Evolutionary conservation across 176 grass and related monocot species (phyloP).

Genomic region (Chloris gayana): DNA sequence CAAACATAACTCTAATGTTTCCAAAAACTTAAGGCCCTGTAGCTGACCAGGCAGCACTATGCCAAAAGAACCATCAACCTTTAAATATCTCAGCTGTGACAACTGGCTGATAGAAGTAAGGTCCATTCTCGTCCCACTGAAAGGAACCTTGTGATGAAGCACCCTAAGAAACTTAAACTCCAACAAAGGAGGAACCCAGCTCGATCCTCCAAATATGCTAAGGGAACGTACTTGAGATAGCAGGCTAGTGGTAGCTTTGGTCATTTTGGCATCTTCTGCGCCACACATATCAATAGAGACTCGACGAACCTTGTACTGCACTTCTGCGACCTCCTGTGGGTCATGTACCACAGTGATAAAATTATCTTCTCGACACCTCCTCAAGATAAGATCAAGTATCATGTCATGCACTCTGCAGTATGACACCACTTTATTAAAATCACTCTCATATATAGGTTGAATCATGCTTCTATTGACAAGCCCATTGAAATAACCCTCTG

Average conservation of each 20-base stretch:
- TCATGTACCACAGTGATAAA: constrained; percentile 18
- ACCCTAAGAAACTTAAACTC: constrained; percentile 24
- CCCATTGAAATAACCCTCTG: constrained; percentile 25
- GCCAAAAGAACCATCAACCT: neutral
- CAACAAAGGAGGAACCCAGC: neutral
- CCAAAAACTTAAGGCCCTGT: neutral
- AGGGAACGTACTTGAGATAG: constrained; percentile 7
- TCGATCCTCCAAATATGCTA: neutral
- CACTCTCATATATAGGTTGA: constrained; percentile 3
- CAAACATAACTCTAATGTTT: neutral
- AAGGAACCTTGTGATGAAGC: neutral
- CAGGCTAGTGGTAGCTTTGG: neutral
- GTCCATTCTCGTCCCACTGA: neutral
- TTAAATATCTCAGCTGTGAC: neutral
- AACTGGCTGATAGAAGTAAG: neutral
- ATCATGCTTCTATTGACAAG: constrained; percentile 47
- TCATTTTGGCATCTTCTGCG: neutral
- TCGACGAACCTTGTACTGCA: neutral
- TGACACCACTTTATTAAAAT: neutral
- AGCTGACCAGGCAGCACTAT: neutral
- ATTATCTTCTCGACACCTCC: constrained; percentile 37
- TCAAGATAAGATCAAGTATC: constrained; percentile 41
- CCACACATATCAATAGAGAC: neutral
- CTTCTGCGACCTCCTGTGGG: neutral
- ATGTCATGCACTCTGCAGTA: constrained; percentile 41